Evolutionary conservation across 225 moss, liverwort and hornwort genomes (phyloP).

Genomic region (Marchantia polymorpha): DNA sequence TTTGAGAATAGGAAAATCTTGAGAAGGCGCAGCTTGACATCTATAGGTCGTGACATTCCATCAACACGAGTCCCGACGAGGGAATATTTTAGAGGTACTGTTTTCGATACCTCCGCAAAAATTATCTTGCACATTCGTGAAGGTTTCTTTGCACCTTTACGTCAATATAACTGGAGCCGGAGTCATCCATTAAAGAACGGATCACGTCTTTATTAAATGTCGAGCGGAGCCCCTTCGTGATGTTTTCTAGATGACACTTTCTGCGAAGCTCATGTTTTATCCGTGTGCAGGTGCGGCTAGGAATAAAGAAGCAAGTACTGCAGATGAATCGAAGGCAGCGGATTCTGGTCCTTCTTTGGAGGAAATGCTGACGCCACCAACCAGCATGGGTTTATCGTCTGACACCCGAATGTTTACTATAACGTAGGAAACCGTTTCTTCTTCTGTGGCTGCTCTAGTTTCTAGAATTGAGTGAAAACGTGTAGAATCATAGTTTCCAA

Average conservation of each 20-base stretch:
- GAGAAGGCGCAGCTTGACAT: conserved; percentile 12
- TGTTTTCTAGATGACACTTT: background rate
- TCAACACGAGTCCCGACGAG: background rate
- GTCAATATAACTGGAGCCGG: background rate
- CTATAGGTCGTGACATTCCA: background rate
- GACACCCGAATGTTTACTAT: conserved; percentile 56
- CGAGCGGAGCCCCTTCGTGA: background rate
- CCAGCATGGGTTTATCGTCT: conserved; percentile 34
- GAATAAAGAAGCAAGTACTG: conserved; percentile 39
- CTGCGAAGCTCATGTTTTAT: background rate
- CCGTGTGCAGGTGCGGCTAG: conserved; percentile 28
- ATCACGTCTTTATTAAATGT: background rate
- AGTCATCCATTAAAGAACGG: background rate
- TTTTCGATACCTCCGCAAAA: background rate
- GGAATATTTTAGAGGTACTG: background rate
- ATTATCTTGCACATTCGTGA: background rate
- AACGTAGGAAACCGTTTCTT: background rate
- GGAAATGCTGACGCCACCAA: conserved; percentile 41
- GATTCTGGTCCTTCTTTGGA: conserved; percentile 36
- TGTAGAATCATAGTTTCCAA: too few species aligned
- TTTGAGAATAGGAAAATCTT: background rate
- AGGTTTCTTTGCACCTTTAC: background rate
- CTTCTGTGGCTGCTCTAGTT: background rate
- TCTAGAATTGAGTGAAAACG: background rate
- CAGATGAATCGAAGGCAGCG: conserved; percentile 39